Percentiles rank a stretch among this genome's conserved stretches.
Conservation (phyloP, 306 rosid genomes). For the Cucurbita maxima region DNA sequence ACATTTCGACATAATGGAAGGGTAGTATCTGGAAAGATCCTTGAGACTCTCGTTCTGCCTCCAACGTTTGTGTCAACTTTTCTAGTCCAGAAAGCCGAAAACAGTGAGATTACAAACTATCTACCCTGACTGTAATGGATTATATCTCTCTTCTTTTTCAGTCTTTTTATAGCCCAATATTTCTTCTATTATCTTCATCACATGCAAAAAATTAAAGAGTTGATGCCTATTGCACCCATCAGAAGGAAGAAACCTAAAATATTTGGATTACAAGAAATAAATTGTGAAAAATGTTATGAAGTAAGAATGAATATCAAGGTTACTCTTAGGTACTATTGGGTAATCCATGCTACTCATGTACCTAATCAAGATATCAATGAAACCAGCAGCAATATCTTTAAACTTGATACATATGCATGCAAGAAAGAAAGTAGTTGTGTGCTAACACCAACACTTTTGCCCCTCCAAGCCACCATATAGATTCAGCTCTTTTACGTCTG, state of each 20-base stretch:
- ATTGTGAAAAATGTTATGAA: not conserved
- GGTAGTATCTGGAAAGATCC: conserved; percentile 76
- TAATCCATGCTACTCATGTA: not conserved
- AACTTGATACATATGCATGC: not conserved
- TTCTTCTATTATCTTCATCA: not conserved
- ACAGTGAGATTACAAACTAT: not conserved
- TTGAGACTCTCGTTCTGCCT: conserved; percentile 78
- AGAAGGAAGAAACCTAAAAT: not conserved
- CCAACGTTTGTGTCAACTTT: conserved; percentile 72
- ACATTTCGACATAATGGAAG: conserved; percentile 87
- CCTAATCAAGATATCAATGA: not conserved
- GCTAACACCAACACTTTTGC: not conserved
- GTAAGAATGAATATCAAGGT: not conserved
- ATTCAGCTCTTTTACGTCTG: not conserved
- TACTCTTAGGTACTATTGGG: not conserved
- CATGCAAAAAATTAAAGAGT: not conserved
- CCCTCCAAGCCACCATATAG: not conserved
- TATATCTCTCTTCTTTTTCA: not conserved
- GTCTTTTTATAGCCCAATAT: not conserved
- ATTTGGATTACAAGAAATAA: not conserved
- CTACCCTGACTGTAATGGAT: not conserved
- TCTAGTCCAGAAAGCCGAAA: conserved; percentile 32
- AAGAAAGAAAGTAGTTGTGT: not conserved
- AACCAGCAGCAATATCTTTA: not conserved
- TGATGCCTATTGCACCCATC: not conserved